Percentiles rank a stretch among this genome's conserved stretches.
Conservation (phyloP, 192 early-diverging fungal species). For the Coemansia sp. region DNA sequence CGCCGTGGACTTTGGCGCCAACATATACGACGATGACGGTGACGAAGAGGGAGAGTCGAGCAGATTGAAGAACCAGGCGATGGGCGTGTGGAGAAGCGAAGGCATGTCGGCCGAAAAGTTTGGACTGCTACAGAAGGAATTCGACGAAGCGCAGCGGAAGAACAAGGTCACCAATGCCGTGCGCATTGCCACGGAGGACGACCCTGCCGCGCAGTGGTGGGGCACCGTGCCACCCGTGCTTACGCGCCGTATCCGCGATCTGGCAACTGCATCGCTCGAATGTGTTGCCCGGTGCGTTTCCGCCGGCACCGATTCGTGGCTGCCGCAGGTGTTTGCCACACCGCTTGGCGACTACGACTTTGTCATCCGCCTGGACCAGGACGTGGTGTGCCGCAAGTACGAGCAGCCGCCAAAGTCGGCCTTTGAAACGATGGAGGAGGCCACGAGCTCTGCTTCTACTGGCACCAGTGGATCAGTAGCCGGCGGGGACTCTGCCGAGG, state of each 20-base stretch:
- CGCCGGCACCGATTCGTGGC: conserved; percentile 20
- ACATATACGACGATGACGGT: conserved; percentile 54
- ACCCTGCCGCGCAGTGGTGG: conserved; percentile 39
- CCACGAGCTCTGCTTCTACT: neutral
- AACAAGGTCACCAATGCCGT: conserved; percentile 18
- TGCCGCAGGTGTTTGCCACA: conserved; percentile 71
- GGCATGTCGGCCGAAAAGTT: conserved; percentile 23
- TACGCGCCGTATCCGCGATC: conserved; percentile 53
- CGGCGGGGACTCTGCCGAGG: conserved; percentile 43
- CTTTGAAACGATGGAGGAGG: conserved; percentile 24
- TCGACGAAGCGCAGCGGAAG: conserved; percentile 59
- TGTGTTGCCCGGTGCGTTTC: conserved; percentile 47
- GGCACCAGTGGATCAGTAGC: neutral
- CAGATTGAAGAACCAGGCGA: conserved; percentile 13
- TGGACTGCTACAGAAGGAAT: conserved; percentile 27
- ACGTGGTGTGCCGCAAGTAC: conserved; percentile 60
- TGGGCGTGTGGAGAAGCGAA: conserved; percentile 22
- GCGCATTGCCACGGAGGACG: conserved; percentile 37
- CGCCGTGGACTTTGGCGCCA: conserved; percentile 75
- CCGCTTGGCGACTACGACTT: conserved; percentile 78
- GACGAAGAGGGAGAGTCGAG: neutral
- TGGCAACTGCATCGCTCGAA: conserved; percentile 67
- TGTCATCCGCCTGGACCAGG: conserved; percentile 65
- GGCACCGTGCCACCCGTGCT: conserved; percentile 33
- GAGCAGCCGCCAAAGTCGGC: conserved; percentile 58